Evolutionary conservation across 1,284 basidiomycete species (phyloP).

Genomic region (Cystobasidium sp.): DNA sequence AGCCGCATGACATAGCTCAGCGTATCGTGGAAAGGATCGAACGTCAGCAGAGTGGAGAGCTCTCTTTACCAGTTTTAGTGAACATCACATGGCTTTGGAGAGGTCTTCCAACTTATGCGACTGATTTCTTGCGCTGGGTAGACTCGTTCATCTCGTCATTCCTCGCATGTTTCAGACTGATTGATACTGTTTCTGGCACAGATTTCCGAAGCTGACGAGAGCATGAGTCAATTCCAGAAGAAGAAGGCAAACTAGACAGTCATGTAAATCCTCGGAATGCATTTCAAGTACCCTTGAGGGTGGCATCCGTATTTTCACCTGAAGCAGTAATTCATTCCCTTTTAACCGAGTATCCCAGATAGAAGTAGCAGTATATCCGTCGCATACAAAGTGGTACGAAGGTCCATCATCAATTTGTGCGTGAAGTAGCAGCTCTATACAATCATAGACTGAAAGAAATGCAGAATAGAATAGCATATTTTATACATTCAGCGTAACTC

Average conservation of each 20-base stretch:
- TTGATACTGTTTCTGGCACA: neutral
- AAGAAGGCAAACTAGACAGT: neutral
- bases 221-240: constrained; percentile 19
- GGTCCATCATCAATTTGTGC: too few species aligned
- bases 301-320: too few species aligned
- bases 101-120: constrained; percentile 70
- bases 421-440: too few species aligned
- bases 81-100: constrained; percentile 65
- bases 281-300: too few species aligned
- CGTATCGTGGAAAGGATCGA: constrained; percentile 77
- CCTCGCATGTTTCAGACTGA: neutral
- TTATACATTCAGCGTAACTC: too few species aligned
- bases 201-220: constrained; percentile 12
- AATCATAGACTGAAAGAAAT: too few species aligned
- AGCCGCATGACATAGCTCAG: constrained; percentile 75
- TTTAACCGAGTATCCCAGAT: too few species aligned
- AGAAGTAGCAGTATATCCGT: too few species aligned
- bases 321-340: too few species aligned
- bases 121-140: constrained; percentile 59
- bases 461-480: too few species aligned
- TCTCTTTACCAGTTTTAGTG: constrained; percentile 74
- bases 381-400: too few species aligned
- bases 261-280: too few species aligned
- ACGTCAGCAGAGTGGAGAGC: constrained; percentile 70
- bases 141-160: neutral